Conservation (phyloP, 345 rosid genomes). For the Gossypium thurberi region DNA sequence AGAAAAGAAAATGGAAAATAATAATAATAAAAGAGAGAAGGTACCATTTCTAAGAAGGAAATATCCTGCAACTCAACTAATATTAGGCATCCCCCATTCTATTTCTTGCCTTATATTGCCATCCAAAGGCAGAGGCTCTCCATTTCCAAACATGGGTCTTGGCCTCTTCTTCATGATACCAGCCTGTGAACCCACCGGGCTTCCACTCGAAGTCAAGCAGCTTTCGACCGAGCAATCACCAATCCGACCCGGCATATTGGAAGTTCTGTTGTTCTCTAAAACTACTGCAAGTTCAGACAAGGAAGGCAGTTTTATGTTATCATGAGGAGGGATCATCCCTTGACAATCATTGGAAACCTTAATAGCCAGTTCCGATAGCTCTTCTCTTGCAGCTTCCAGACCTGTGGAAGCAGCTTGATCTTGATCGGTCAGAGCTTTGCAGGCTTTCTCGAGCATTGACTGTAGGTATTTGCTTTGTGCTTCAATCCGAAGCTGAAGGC, state of each 20-base stretch:
- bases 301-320: conserved; percentile 42
- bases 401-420: conserved; percentile 68
- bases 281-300: conserved; percentile 61
- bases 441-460: conserved; percentile 81
- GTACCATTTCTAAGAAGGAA: conserved; percentile 24
- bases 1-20: background rate
- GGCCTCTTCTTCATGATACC: conserved; percentile 60
- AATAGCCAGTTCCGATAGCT: conserved; percentile 77
- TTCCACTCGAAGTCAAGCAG: conserved; percentile 61
- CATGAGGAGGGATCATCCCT: conserved; percentile 42
- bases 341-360: conserved; percentile 56
- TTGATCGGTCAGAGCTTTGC: conserved; percentile 72
- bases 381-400: conserved; percentile 75
- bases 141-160: conserved; percentile 45
- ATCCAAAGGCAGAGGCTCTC: conserved; percentile 40
- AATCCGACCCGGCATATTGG: conserved; percentile 30
- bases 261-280: conserved; percentile 38
- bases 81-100: conserved; percentile 67
- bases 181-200: conserved; percentile 46
- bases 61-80: conserved; percentile 30
- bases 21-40: conserved; percentile 12
- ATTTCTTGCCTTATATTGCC: conserved; percentile 50
- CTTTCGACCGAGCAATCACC: conserved; percentile 72
- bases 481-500: conserved; percentile 78
- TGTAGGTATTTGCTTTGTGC: conserved; percentile 87